These are phyloP conservation scores for Hymenoscyphus albidus DNA, from an alignment of 2,329 filamentous ascomycete genomes.

Conservation along the genomic window DNA sequence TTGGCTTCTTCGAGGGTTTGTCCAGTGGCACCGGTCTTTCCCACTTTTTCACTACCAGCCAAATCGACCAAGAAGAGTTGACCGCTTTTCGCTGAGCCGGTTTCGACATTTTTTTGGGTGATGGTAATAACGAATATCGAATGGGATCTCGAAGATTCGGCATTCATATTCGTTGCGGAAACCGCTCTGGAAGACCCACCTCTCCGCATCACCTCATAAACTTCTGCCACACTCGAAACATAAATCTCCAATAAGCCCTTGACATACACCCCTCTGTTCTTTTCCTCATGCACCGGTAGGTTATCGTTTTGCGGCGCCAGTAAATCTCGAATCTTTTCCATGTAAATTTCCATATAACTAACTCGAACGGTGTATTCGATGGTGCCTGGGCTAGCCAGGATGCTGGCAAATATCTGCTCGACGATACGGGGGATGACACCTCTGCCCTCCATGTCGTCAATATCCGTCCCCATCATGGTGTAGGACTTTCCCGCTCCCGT, in stretches of 20 bases:
- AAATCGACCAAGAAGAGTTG: constrained; percentile 97
- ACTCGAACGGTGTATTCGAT: constrained; percentile 99
- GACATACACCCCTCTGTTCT: constrained; percentile 92
- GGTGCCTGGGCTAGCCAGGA: constrained; percentile 83
- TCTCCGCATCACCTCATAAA: constrained; percentile 93
- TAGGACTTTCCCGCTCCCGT: constrained; percentile 98
- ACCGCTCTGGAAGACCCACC: constrained; percentile 88
- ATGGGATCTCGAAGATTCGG: constrained; percentile 95
- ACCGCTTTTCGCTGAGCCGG: constrained; percentile 90
- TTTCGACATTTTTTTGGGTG: constrained; percentile 96
- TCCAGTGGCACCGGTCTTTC: constrained; percentile 95
- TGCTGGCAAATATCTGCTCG: constrained; percentile 95
- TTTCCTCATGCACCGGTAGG: constrained; percentile 95
- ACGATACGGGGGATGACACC: constrained; percentile 97
- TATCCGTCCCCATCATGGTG: constrained; percentile 97
- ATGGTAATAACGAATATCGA: constrained; percentile 98
- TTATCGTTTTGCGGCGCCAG: constrained; percentile 93
- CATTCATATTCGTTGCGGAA: constrained; percentile 97
- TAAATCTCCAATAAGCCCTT: constrained; percentile 94
- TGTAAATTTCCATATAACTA: constrained; percentile 99
- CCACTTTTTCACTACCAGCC: constrained; percentile 96
- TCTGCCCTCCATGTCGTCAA: constrained; percentile 81
- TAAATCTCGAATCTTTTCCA: constrained; percentile 96
- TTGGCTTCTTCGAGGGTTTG: constrained; percentile 98
- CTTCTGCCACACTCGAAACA: constrained; percentile 90